phyloP scores from a whole-genome alignment of 345 rosid genomes.

The Eutrema heterophyllum region DNA sequence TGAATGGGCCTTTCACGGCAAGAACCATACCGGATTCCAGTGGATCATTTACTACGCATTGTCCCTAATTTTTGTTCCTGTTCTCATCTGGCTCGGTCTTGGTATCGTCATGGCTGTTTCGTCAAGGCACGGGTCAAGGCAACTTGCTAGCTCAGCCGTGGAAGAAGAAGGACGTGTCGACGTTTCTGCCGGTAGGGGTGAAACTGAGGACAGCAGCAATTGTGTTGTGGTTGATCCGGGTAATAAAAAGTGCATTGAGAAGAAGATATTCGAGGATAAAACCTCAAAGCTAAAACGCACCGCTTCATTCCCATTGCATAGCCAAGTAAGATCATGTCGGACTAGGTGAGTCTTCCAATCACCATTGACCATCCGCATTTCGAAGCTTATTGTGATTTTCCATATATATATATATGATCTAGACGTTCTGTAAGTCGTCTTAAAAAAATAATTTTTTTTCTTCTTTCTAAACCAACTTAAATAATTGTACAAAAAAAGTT shows the following conservation, averaged over 20 bases:
- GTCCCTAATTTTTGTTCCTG: neutral
- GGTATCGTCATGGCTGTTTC: neutral
- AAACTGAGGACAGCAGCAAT: neutral
- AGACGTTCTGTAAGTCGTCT: neutral
- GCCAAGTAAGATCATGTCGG: constrained; percentile 12
- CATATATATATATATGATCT: neutral
- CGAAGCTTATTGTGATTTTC: neutral
- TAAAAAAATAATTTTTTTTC: neutral
- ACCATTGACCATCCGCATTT: neutral
- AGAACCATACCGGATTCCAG: neutral
- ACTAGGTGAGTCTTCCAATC: constrained; percentile 9
- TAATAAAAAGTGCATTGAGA: neutral
- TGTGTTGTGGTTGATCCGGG: neutral
- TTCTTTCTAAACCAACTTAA: neutral
- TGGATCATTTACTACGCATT: constrained; percentile 24
- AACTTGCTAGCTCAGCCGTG: neutral
- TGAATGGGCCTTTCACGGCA: constrained; percentile 8
- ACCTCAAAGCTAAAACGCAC: constrained; percentile 4
- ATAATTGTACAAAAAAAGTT: neutral
- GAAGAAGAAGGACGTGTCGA: neutral
- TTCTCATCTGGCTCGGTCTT: constrained; percentile 1
- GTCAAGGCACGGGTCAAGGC: neutral
- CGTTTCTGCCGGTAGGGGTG: neutral
- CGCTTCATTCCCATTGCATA: constrained; percentile 10
- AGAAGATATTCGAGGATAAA: neutral